A percentile compares a stretch with the other conserved stretches of the same genome.
These are phyloP conservation scores for Limnanthes douglasii DNA, from an alignment of 345 rosid species.

Conservation along the genomic window DNA sequence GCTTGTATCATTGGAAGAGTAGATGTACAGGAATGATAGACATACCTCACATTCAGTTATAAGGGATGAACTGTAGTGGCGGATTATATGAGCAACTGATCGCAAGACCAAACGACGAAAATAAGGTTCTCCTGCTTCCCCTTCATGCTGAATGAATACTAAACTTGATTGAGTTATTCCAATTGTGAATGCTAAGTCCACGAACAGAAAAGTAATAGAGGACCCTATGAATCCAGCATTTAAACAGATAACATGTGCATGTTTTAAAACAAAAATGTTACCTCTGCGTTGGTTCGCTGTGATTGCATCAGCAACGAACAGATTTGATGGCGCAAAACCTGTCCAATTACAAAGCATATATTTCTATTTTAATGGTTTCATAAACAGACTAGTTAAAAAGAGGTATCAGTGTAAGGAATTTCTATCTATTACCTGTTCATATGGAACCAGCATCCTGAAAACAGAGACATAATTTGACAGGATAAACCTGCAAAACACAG, in stretches of 20 bases:
- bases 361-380: constrained; percentile 10
- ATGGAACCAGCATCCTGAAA: constrained; percentile 61
- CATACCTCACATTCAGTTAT: constrained; percentile 91
- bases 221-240: not conserved
- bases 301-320: constrained; percentile 98
- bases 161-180: constrained; percentile 8
- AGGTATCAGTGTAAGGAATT: constrained; percentile 1
- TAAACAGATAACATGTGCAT: not conserved
- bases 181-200: too few species aligned
- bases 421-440: constrained; percentile 53
- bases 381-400: constrained; percentile 5
- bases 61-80: constrained; percentile 83
- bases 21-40: constrained; percentile 4
- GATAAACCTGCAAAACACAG: constrained; percentile 53
- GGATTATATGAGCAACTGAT: constrained; percentile 88
- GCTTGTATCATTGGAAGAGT: too few species aligned
- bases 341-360: constrained; percentile 18
- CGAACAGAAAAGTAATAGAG: not conserved
- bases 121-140: constrained; percentile 94
- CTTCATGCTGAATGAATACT: constrained; percentile 54
- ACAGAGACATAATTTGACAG: constrained; percentile 69
- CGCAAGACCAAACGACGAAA: constrained; percentile 93
- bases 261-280: constrained; percentile 17
- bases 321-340: constrained; percentile 89
- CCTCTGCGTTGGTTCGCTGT: constrained; percentile 89